Percentiles rank a stretch among this genome's conserved stretches.
Conservation (phyloP, 805 yeast genomes). For the Ogataea methylovora region DNA sequence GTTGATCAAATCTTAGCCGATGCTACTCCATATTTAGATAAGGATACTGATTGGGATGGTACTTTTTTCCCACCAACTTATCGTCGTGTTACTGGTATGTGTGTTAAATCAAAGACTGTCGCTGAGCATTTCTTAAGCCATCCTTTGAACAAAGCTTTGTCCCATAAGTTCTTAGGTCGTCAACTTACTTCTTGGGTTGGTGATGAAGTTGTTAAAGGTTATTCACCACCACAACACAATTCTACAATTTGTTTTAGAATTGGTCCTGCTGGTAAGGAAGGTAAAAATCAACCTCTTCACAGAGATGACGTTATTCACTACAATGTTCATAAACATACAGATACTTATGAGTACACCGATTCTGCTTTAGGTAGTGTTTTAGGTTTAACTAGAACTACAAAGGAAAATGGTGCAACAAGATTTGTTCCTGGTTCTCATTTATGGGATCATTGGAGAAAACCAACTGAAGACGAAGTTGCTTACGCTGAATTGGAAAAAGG, state of each 20-base stretch:
- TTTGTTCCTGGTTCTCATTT: conserved; percentile 24
- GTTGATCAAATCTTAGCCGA: conserved; percentile 11
- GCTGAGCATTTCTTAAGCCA: conserved; percentile 10
- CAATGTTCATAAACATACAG: conserved; percentile 6
- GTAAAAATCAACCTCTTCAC: conserved; percentile 12
- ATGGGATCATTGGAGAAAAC: conserved; percentile 21
- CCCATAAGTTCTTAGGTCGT: conserved; percentile 10
- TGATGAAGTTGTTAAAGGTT: conserved; percentile 9
- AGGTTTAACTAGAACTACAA: conserved; percentile 11
- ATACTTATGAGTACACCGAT: conserved; percentile 8
- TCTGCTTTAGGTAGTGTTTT: conserved; percentile 12
- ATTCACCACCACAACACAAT: conserved; percentile 12
- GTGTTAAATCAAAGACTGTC: conserved; percentile 9
- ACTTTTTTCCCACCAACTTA: conserved; percentile 15
- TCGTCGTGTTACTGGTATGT: conserved; percentile 13
- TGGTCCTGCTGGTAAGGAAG: conserved; percentile 15
- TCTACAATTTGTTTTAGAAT: conserved; percentile 13
- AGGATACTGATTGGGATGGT: conserved; percentile 14
- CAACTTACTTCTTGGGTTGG: conserved; percentile 12
- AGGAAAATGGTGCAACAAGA: conserved; percentile 21
- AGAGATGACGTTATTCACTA: conserved; percentile 18
- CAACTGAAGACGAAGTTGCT: conserved; percentile 13
- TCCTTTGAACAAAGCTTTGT: conserved; percentile 8
- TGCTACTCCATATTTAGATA: conserved; percentile 12
- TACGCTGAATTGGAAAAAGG: conserved; percentile 24